These are phyloP conservation scores for Scutellaria galericulata DNA, from an alignment of 257 asterid species.

Conservation along the genomic window DNA sequence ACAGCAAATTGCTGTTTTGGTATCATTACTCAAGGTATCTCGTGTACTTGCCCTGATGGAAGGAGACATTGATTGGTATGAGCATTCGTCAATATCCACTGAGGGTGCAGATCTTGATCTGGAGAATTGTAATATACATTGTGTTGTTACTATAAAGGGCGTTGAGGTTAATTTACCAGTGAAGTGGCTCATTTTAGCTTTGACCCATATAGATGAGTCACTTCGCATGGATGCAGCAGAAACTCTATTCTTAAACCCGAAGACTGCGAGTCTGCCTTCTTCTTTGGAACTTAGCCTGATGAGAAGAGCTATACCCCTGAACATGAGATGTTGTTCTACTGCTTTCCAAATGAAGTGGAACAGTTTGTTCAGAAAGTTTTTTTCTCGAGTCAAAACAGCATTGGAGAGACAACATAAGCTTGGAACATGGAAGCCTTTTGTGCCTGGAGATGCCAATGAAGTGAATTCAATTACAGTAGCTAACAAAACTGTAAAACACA, in stretches of 20 bases:
- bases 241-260: conserved; percentile 85
- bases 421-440: conserved; percentile 75
- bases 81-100: conserved; percentile 37
- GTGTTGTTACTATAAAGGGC: conserved; percentile 68
- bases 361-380: conserved; percentile 90
- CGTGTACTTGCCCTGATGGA: conserved; percentile 84
- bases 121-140: conserved; percentile 46
- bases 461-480: conserved; percentile 39
- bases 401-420: conserved; percentile 81
- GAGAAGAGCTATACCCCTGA: conserved; percentile 87
- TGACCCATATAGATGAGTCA: conserved; percentile 83
- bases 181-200: conserved; percentile 79
- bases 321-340: conserved; percentile 95
- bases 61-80: conserved; percentile 92
- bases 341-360: conserved; percentile 98
- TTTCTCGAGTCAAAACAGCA: conserved; percentile 87
- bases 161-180: conserved; percentile 70
- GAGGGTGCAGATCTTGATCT: conserved; percentile 48
- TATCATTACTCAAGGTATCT: conserved; percentile 88
- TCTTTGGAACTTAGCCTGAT: conserved; percentile 83
- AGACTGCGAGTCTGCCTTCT: conserved; percentile 87
- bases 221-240: conserved; percentile 98
- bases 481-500: conserved; percentile 43
- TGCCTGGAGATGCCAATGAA: conserved; percentile 43
- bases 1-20: conserved; percentile 76